Percentiles rank a stretch among this genome's conserved stretches.
Evolutionary conservation across 768 basidiomycete species (phyloP).

Genomic region (Dioszegia hungarica): DNA sequence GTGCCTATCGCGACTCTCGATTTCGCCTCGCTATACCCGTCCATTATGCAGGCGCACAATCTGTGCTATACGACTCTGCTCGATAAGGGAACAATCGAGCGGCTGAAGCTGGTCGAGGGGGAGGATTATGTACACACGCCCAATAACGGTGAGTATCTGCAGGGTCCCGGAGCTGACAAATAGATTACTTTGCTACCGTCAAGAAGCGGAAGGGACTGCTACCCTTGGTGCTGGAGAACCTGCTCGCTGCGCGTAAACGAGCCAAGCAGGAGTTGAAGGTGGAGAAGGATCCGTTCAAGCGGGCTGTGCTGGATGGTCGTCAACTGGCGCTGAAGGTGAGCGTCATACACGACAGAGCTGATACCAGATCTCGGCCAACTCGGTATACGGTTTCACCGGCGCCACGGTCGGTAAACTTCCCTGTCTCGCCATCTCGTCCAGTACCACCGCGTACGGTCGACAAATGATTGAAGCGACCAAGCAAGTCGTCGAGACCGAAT

Average conservation of each 20-base stretch:
- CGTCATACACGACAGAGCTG: background rate
- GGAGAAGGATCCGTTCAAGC: constrained; percentile 93
- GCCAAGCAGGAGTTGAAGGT: constrained; percentile 95
- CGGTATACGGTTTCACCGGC: constrained; percentile 97
- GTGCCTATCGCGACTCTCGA: constrained; percentile 95
- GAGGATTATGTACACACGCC: constrained; percentile 91
- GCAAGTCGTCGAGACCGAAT: constrained; percentile 82
- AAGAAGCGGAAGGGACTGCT: constrained; percentile 77
- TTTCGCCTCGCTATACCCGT: constrained; percentile 97
- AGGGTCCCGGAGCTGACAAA: background rate
- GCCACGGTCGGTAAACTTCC: constrained; percentile 96
- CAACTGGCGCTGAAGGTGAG: constrained; percentile 89
- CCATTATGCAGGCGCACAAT: constrained; percentile 99
- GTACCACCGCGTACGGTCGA: constrained; percentile 90
- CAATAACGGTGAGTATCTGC: constrained; percentile 68
- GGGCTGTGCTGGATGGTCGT: constrained; percentile 93
- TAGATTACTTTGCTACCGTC: constrained; percentile 79
- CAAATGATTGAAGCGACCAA: constrained; percentile 99
- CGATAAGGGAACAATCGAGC: constrained; percentile 70
- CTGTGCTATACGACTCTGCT: constrained; percentile 96
- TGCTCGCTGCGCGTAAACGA: constrained; percentile 86
- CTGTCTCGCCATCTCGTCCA: constrained; percentile 91
- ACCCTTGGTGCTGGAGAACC: constrained; percentile 86
- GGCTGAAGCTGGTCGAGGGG: constrained; percentile 71
- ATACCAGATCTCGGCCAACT: constrained; percentile 91